Evolutionary conservation across 257 asterid species (phyloP).

Genomic region (Solanum sitiens): DNA sequence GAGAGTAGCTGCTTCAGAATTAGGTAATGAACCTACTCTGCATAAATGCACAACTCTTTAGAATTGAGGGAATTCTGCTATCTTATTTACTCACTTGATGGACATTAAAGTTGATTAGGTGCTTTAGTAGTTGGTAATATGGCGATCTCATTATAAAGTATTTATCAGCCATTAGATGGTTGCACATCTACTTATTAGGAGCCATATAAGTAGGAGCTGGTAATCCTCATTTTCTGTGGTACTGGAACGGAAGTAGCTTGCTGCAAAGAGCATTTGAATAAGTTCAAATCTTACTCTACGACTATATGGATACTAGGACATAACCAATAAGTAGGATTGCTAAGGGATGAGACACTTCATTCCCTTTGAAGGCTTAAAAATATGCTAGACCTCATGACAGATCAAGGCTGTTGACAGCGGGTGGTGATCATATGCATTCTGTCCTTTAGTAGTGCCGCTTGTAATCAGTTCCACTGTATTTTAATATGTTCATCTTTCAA

Average conservation of each 20-base stretch:
- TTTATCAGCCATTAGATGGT: too few relatives aligned
- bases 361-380: neutral
- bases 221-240: neutral
- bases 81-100: neutral
- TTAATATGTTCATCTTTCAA: neutral
- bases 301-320: neutral
- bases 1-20: conserved; percentile 3
- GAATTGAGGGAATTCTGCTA: neutral
- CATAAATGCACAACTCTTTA: neutral
- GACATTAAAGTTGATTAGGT: neutral
- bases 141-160: neutral
- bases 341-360: neutral
- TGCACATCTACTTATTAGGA: neutral
- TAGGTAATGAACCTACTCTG: neutral
- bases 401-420: neutral
- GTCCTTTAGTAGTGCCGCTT: neutral
- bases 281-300: neutral
- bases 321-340: neutral
- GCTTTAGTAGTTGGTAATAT: neutral
- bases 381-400: neutral
- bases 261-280: neutral
- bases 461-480: neutral
- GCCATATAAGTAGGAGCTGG: neutral
- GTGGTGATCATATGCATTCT: neutral
- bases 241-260: neutral